These are phyloP conservation scores for Mycoemilia scoparia DNA, from an alignment of 192 early-diverging fungal genomes.

Conservation along the genomic window DNA sequence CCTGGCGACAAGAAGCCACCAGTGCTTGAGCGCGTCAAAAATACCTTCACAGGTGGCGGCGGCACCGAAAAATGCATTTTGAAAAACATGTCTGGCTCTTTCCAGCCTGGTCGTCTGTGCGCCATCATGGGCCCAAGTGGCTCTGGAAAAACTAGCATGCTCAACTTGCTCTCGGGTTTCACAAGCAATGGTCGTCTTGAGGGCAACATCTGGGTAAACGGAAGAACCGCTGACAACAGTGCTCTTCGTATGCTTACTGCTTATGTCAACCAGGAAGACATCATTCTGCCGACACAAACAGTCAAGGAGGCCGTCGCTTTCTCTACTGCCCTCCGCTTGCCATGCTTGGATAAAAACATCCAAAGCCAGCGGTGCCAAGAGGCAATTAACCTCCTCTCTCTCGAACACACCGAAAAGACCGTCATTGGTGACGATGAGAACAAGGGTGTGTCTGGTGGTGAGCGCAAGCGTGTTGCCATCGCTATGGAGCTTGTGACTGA, in stretches of 20 bases:
- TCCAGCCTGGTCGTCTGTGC: conserved; percentile 34
- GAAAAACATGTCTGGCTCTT: conserved; percentile 12
- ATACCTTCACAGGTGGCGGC: background rate
- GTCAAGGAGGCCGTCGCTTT: conserved; percentile 59
- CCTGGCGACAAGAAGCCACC: background rate
- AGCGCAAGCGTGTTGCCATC: conserved; percentile 54
- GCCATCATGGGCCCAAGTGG: conserved; percentile 47
- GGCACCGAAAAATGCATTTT: conserved; percentile 21
- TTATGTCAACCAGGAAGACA: conserved; percentile 41
- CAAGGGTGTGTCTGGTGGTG: conserved; percentile 58
- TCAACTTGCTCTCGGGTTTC: conserved; percentile 42
- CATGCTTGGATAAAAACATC: conserved; percentile 4
- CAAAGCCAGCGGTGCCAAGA: conserved; percentile 26
- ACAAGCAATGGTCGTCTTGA: conserved; percentile 18
- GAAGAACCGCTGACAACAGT: conserved; percentile 25
- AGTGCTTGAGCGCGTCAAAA: background rate
- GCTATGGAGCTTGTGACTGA: conserved; percentile 55
- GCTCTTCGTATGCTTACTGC: conserved; percentile 34
- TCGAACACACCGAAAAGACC: conserved; percentile 49
- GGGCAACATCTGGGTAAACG: conserved; percentile 41
- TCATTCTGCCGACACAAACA: conserved; percentile 46
- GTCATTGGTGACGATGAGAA: conserved; percentile 38
- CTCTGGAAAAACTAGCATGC: conserved; percentile 44
- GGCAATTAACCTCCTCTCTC: conserved; percentile 37
- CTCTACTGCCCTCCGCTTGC: conserved; percentile 34